Evolutionary conservation across 2,329 filamentous ascomycete species (phyloP).

Genomic region (Alternaria postmessia): DNA sequence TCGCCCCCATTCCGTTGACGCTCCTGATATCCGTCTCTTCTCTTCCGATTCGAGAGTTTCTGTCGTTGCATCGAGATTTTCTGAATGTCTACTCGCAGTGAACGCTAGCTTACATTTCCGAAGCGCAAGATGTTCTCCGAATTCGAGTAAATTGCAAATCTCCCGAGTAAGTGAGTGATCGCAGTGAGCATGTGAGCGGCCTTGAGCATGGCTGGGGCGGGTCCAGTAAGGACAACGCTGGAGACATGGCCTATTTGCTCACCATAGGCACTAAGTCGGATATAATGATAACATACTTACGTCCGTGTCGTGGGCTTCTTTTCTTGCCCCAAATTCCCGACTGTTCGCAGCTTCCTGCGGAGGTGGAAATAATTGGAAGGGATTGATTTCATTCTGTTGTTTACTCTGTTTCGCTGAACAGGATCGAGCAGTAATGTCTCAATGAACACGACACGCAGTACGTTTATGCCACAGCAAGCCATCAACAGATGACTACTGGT

Average conservation of each 20-base stretch:
- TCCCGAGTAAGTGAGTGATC: too few relatives aligned
- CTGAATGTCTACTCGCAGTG: neutral
- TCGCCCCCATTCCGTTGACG: neutral
- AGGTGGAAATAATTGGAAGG: neutral
- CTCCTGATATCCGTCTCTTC: neutral
- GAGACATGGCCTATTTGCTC: neutral
- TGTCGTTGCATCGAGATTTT: neutral
- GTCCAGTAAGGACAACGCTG: too few relatives aligned
- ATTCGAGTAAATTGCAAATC: neutral
- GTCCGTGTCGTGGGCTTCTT: neutral
- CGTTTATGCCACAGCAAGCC: neutral
- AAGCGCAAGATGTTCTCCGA: neutral
- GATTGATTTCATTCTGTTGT: neutral
- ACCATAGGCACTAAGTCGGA: neutral
- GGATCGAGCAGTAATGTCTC: neutral
- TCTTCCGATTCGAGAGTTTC: neutral
- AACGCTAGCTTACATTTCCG: neutral
- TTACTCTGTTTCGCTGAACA: neutral
- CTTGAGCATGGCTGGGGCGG: too few relatives aligned
- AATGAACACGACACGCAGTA: neutral
- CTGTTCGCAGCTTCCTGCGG: neutral
- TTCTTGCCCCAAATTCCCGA: neutral
- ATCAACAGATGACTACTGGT: neutral
- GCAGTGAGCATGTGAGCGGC: too few relatives aligned
- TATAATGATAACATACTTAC: neutral